phyloP scores from a whole-genome alignment of 495 filamentous ascomycete genomes.

The Bombardia bombarda region DNA sequence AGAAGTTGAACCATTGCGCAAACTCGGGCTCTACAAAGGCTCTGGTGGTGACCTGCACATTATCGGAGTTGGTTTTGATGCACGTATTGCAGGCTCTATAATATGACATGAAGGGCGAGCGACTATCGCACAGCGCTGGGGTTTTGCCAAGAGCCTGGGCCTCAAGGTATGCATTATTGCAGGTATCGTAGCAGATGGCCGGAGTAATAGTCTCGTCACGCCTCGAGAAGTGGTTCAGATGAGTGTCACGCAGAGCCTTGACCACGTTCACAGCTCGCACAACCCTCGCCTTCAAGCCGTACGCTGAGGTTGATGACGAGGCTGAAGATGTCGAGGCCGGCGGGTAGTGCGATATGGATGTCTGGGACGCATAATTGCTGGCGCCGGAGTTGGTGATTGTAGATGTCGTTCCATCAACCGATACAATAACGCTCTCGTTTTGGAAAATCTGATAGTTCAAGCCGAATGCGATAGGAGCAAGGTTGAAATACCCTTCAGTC shows the following conservation, averaged over 20 bases:
- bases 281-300: not conserved
- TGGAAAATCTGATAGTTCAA: slow-evolving; percentile 55
- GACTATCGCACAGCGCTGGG: slow-evolving; percentile 32
- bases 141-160: slow-evolving; percentile 40
- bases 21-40: slow-evolving; percentile 16
- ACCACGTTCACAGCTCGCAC: not conserved
- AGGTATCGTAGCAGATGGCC: slow-evolving; percentile 43
- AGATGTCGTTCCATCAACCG: slow-evolving; percentile 13
- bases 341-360: slow-evolving; percentile 31
- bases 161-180: slow-evolving; percentile 42
- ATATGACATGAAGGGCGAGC: slow-evolving; percentile 32
- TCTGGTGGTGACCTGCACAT: slow-evolving; percentile 15
- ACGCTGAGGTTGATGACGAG: not conserved
- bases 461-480: slow-evolving; percentile 55
- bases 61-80: slow-evolving; percentile 7
- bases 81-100: slow-evolving; percentile 34
- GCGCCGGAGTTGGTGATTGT: slow-evolving; percentile 26
- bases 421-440: slow-evolving; percentile 11
- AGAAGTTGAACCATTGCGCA: slow-evolving; percentile 25
- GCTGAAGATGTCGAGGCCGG: slow-evolving; percentile 9
- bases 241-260: not conserved
- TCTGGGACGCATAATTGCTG: slow-evolving; percentile 40
- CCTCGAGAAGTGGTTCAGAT: slow-evolving; percentile 15
- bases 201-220: slow-evolving; percentile 32
- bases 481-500: slow-evolving; percentile 52